Conservation (phyloP, 257 asterid species). For the Solanum chaucha region DNA sequence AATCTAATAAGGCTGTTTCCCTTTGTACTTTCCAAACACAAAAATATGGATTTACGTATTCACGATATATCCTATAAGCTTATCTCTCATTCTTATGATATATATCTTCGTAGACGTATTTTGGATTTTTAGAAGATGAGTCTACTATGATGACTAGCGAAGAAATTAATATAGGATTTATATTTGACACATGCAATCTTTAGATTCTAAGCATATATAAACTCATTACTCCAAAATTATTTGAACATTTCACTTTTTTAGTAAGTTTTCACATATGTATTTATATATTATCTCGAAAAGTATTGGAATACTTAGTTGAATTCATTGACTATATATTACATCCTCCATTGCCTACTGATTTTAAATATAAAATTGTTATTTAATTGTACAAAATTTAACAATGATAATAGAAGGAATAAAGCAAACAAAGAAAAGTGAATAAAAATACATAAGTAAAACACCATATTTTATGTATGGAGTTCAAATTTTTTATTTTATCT, state of each 20-base stretch:
- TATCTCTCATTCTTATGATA: not conserved
- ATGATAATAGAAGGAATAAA: not conserved
- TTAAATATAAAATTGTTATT: not conserved
- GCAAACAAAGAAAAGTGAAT: not conserved
- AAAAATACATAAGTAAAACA: not conserved
- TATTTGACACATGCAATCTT: not conserved
- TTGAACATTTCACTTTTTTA: too few relatives aligned
- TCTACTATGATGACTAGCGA: too few relatives aligned
- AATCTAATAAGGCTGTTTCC: constrained; percentile 7
- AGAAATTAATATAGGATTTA: not conserved
- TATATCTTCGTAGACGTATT: too few relatives aligned
- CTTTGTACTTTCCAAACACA: constrained; percentile 5
- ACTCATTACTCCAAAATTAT: not conserved
- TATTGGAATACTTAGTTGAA: not conserved
- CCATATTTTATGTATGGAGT: too few relatives aligned
- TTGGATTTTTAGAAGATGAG: not conserved
- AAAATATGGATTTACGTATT: not conserved
- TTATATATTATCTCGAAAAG: too few relatives aligned
- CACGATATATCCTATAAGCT: too few relatives aligned
- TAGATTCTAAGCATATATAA: too few relatives aligned
- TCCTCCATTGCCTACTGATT: not conserved
- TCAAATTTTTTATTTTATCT: not conserved
- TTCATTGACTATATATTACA: not conserved
- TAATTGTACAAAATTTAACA: not conserved
- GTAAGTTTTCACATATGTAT: not conserved